A percentile compares a stretch with the other conserved stretches of the same genome.
Evolutionary conservation across 306 rosid species (phyloP).

Genomic region (Parietaria judaica): DNA sequence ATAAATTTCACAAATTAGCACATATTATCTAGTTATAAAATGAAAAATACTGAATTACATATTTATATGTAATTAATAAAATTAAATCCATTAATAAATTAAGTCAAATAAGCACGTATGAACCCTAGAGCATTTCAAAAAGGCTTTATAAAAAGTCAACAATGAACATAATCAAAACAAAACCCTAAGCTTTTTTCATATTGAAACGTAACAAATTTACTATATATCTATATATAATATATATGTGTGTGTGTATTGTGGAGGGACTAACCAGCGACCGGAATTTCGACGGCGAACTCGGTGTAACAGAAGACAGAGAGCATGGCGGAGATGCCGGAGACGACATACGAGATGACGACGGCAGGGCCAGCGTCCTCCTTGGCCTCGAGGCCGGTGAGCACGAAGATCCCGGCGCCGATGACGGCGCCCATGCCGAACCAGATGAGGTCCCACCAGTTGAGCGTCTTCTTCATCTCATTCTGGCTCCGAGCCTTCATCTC

Average conservation of each 20-base stretch:
- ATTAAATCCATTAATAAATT: too few species aligned
- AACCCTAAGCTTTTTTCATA: too few species aligned
- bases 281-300: conserved; percentile 86
- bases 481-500: conserved; percentile 60
- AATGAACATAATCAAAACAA: too few species aligned
- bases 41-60: too few species aligned
- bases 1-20: too few species aligned
- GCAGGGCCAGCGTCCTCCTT: conserved; percentile 43
- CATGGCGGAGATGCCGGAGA: conserved; percentile 82
- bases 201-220: too few species aligned
- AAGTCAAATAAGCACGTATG: too few species aligned
- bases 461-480: conserved; percentile 76
- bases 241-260: not conserved
- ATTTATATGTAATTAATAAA: too few species aligned
- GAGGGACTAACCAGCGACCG: conserved; percentile 56
- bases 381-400: conserved; percentile 82
- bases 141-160: too few species aligned
- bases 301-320: conserved; percentile 91
- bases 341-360: conserved; percentile 60
- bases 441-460: conserved; percentile 89
- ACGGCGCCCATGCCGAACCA: conserved; percentile 91
- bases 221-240: too few species aligned
- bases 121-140: too few species aligned
- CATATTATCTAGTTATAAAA: too few species aligned
- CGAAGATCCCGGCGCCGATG: conserved; percentile 82